These are phyloP conservation scores for Sarocladium strictum DNA, from an alignment of 2,329 filamentous ascomycete genomes.

Conservation along the genomic window DNA sequence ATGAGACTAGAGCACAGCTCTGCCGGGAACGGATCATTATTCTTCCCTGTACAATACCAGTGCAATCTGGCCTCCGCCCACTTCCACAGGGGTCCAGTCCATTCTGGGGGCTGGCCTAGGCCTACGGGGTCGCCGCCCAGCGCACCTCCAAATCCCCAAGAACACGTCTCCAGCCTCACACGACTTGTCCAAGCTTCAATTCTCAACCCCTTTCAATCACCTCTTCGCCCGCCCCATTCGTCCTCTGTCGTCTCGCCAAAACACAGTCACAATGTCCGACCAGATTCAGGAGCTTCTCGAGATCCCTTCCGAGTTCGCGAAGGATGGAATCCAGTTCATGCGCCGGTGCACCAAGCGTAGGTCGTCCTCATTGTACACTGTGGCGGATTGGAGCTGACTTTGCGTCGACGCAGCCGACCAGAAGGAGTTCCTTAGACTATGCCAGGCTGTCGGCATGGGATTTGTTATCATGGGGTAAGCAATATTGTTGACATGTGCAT, in stretches of 20 bases:
- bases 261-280: conserved; percentile 49
- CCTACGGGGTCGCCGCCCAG: not conserved
- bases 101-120: not conserved
- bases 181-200: conserved; percentile 5
- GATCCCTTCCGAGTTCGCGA: conserved; percentile 59
- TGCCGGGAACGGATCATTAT: not conserved
- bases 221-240: not conserved
- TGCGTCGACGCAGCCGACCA: conserved; percentile 27
- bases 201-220: not conserved
- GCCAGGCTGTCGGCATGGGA: conserved; percentile 59
- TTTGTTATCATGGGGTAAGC: conserved; percentile 62
- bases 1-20: no score
- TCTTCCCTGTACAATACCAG: not conserved
- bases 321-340: conserved; percentile 55
- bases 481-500: no score
- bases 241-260: not conserved
- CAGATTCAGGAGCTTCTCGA: conserved; percentile 66
- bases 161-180: conserved; percentile 7
- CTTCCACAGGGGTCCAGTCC: conserved; percentile 9
- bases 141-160: conserved; percentile 7
- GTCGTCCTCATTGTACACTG: conserved; percentile 15
- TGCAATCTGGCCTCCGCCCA: conserved; percentile 9
- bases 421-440: conserved; percentile 38
- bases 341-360: conserved; percentile 57
- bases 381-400: not conserved